Evolutionary conservation across 225 moss, liverwort and hornwort genomes (phyloP).

Genomic region (Straminergon stramineum): DNA sequence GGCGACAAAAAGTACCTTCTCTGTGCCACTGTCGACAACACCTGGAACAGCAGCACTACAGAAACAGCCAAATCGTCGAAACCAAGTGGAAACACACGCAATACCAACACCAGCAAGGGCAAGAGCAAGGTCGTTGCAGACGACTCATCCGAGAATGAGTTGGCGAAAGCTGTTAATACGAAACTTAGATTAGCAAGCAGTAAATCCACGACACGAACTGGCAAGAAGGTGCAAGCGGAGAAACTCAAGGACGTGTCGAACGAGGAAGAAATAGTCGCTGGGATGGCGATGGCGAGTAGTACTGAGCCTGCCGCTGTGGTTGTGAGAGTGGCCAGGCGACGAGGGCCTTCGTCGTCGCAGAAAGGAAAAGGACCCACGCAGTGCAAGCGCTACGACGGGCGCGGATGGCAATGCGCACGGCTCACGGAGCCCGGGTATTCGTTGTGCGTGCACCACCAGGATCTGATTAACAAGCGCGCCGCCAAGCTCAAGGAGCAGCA

Average conservation of each 20-base stretch:
- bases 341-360: slow-evolving; percentile 43
- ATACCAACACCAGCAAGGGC: not conserved
- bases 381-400: slow-evolving; percentile 54
- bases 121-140: not conserved
- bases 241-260: not conserved
- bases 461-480: slow-evolving; percentile 48
- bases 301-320: slow-evolving; percentile 1
- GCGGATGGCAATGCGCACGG: slow-evolving; percentile 53
- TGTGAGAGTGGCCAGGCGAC: slow-evolving; percentile 28
- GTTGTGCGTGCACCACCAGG: slow-evolving; percentile 47
- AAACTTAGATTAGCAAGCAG: not conserved
- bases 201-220: not conserved
- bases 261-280: not conserved
- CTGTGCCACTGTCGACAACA: slow-evolving; percentile 9
- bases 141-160: not conserved
- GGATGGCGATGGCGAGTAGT: not conserved
- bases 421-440: slow-evolving; percentile 54
- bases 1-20: slow-evolving; percentile 53
- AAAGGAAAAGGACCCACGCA: slow-evolving; percentile 51
- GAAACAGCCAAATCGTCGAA: not conserved
- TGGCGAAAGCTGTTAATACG: not conserved
- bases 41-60: not conserved
- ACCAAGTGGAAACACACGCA: not conserved
- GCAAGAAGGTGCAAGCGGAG: slow-evolving; percentile 10
- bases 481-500: slow-evolving; percentile 58